A percentile compares a stretch with the other conserved stretches of the same genome.
Evolutionary conservation across 176 grass and related monocot genomes (phyloP).

Genomic region (Calamus simplicifolius): DNA sequence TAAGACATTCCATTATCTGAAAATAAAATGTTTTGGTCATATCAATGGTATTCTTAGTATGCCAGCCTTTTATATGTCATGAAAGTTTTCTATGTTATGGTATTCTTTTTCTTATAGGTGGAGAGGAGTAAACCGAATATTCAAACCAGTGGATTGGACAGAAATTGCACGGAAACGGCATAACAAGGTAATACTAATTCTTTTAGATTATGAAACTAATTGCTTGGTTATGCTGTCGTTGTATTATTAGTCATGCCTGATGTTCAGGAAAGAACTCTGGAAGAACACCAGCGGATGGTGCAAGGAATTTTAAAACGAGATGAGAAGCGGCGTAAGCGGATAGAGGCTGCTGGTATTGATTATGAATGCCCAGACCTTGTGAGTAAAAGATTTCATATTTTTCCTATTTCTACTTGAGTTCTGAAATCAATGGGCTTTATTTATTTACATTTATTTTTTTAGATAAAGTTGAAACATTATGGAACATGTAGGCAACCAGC

Average conservation of each 20-base stretch:
- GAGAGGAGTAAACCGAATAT: slow-evolving; percentile 41
- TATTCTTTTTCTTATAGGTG: slow-evolving; percentile 36
- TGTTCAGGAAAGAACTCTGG: slow-evolving; percentile 68
- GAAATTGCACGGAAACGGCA: slow-evolving; percentile 49
- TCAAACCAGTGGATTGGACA: slow-evolving; percentile 39
- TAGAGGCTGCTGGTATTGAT: slow-evolving; percentile 70
- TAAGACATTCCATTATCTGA: no score
- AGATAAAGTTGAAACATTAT: no score
- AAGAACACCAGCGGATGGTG: slow-evolving; percentile 66
- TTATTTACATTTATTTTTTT: neutral
- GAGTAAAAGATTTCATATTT: slow-evolving; percentile 24
- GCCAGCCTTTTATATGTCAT: no score
- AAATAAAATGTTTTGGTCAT: no score
- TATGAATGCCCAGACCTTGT: slow-evolving; percentile 81
- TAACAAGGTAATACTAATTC: slow-evolving; percentile 51
- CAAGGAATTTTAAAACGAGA: slow-evolving; percentile 68
- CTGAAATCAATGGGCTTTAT: neutral
- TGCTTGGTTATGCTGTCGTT: no score
- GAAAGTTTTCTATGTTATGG: no score
- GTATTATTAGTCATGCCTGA: no score
- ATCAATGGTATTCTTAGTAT: no score
- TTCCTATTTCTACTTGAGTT: neutral
- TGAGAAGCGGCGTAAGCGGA: slow-evolving; percentile 65
- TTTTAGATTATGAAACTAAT: no score
- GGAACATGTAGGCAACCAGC: no score